Evolutionary conservation across 2,329 filamentous ascomycete species (phyloP).

Genomic region (Epichloe amarillans): DNA sequence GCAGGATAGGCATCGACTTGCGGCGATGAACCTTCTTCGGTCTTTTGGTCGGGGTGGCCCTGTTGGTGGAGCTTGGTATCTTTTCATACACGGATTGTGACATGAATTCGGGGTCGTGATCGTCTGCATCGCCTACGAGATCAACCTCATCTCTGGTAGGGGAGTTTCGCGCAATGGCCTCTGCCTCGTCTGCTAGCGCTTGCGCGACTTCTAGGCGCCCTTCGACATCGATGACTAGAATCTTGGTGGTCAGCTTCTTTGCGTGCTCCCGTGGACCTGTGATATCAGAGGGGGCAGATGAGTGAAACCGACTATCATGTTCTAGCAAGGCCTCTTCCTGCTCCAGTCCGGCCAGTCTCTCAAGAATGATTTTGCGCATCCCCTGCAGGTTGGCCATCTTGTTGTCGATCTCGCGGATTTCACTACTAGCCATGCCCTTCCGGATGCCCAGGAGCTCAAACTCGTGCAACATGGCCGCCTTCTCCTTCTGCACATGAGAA

Average conservation of each 20-base stretch:
- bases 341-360: slow-evolving; percentile 73
- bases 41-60: slow-evolving; percentile 32
- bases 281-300: neutral
- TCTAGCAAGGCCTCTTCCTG: slow-evolving; percentile 84
- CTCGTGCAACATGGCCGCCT: slow-evolving; percentile 65
- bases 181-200: slow-evolving; percentile 43
- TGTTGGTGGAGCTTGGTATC: slow-evolving; percentile 46
- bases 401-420: slow-evolving; percentile 92
- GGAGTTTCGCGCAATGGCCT: slow-evolving; percentile 38
- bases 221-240: slow-evolving; percentile 48
- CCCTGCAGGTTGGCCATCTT: slow-evolving; percentile 88
- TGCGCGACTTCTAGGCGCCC: slow-evolving; percentile 48
- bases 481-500: slow-evolving; percentile 65
- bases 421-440: slow-evolving; percentile 95
- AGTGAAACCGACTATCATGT: slow-evolving; percentile 57
- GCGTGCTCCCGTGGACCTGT: neutral
- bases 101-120: slow-evolving; percentile 59
- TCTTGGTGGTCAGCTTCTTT: neutral
- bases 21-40: slow-evolving; percentile 45
- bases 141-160: slow-evolving; percentile 41
- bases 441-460: slow-evolving; percentile 83
- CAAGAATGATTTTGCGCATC: slow-evolving; percentile 85
- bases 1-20: slow-evolving; percentile 85
- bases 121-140: slow-evolving; percentile 35
- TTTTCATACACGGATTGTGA: slow-evolving; percentile 96